phyloP scores from a whole-genome alignment of 176 grass and related monocot species.

The Miscanthus lutarioriparius region DNA sequence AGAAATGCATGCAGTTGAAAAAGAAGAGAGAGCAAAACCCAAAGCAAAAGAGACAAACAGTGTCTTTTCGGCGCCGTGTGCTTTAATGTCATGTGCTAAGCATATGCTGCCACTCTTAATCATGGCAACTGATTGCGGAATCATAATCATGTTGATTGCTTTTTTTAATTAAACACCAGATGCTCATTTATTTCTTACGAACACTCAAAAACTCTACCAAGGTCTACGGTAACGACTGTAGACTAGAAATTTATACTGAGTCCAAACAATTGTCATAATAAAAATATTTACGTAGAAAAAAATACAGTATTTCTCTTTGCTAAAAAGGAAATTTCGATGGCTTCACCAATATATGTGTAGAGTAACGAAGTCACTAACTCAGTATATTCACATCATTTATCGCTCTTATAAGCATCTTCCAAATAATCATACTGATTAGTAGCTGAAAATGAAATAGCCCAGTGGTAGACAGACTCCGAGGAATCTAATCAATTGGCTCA shows the following conservation, averaged over 20 bases:
- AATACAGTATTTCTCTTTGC: neutral
- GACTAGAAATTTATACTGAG: neutral
- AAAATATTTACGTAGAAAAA: neutral
- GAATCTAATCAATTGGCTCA: neutral
- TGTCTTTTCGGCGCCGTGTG: constrained; percentile 7
- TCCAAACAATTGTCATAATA: neutral
- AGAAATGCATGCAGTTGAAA: neutral
- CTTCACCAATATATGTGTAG: too few relatives aligned
- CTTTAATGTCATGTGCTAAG: constrained; percentile 19
- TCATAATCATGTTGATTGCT: constrained; percentile 9
- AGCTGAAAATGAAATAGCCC: neutral
- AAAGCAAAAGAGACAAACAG: constrained; percentile 42
- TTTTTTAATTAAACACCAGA: neutral
- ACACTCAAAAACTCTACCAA: neutral
- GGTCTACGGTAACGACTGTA: too few relatives aligned
- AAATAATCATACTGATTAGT: too few relatives aligned
- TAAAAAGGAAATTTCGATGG: neutral
- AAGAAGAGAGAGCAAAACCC: neutral
- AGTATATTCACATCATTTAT: too few relatives aligned
- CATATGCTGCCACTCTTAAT: constrained; percentile 22
- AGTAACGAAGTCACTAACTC: too few relatives aligned
- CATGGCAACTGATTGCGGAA: constrained; percentile 23
- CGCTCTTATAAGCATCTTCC: neutral
- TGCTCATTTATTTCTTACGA: neutral
- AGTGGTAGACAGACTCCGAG: neutral